Evolutionary conservation across 202 grass and related monocot genomes (phyloP).

Genomic region (Musa balbisiana): DNA sequence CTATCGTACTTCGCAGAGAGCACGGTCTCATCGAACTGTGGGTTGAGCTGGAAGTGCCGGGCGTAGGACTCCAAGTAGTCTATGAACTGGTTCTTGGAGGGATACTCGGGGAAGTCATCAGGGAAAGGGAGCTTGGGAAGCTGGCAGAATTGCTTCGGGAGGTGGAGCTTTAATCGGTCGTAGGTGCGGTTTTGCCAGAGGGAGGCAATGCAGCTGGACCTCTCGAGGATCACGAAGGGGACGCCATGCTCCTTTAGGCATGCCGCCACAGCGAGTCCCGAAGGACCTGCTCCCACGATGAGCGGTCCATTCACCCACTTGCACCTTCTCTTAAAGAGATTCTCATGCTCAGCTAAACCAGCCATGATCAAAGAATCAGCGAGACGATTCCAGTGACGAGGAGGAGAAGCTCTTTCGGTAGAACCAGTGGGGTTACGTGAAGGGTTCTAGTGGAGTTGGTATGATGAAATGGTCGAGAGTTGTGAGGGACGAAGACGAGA

Average conservation of each 20-base stretch:
- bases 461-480: too few species aligned
- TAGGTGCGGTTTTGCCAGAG: constrained; percentile 3
- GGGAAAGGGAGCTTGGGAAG: constrained; percentile 1
- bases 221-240: constrained; percentile 10
- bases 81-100: constrained; percentile 4
- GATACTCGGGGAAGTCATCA: constrained; percentile 2
- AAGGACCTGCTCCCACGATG: neutral
- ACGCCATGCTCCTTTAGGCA: constrained; percentile 2
- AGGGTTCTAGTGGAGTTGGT: too few species aligned
- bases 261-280: constrained; percentile 1
- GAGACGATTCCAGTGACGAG: too few species aligned
- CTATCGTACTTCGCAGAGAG: neutral
- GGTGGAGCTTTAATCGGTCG: constrained; percentile 3
- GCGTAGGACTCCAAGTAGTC: constrained; percentile 6
- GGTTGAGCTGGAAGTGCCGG: constrained; percentile 3
- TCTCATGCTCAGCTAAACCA: too few species aligned
- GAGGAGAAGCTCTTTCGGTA: too few species aligned
- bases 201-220: constrained; percentile 5
- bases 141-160: constrained; percentile 9
- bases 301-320: constrained; percentile 10
- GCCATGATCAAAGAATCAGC: too few species aligned
- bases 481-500: neutral
- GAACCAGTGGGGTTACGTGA: too few species aligned
- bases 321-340: neutral
- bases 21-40: neutral